These are phyloP conservation scores for Sequoia sempervirens DNA, from an alignment of 75 land plant genomes.

Conservation along the genomic window DNA sequence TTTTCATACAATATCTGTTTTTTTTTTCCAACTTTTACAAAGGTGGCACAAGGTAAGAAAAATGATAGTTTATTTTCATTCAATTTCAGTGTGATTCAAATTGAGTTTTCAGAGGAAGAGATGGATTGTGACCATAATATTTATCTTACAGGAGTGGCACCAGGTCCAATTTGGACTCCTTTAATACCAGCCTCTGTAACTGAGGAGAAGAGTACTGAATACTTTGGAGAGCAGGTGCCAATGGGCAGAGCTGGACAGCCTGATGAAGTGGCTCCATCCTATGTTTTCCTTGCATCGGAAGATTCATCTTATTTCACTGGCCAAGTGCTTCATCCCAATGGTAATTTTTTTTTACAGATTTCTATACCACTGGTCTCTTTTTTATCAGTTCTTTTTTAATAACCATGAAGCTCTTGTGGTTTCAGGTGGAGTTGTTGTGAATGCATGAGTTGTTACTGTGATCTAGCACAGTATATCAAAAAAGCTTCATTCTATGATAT, in stretches of 20 bases:
- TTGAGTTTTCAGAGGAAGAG: not conserved
- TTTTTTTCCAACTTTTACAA: too few species aligned
- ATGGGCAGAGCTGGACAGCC: conserved; percentile 76
- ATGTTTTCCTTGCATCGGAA: conserved; percentile 70
- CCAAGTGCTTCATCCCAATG: conserved; percentile 86
- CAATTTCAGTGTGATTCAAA: not conserved
- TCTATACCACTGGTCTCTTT: not conserved
- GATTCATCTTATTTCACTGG: conserved; percentile 66
- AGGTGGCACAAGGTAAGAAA: not conserved
- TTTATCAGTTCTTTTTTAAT: not conserved
- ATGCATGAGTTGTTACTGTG: not conserved
- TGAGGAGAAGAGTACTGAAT: conserved; percentile 25
- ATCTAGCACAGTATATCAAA: not conserved
- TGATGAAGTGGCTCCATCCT: conserved; percentile 61
- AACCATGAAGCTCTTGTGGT: not conserved
- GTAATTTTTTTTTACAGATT: conserved; percentile 21
- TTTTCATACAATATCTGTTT: too few species aligned
- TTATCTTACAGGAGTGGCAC: conserved; percentile 49
- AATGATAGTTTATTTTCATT: not conserved
- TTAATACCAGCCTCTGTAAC: conserved; percentile 59
- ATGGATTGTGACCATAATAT: not conserved
- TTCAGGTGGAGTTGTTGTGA: conserved; percentile 18
- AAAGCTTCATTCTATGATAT: too few species aligned
- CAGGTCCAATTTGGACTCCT: conserved; percentile 83
- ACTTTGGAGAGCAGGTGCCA: conserved; percentile 63